Percentiles rank a stretch among this genome's conserved stretches.
These are phyloP conservation scores for Annulohypoxylon truncatum DNA, from an alignment of 2,329 filamentous ascomycete genomes.

Conservation along the genomic window DNA sequence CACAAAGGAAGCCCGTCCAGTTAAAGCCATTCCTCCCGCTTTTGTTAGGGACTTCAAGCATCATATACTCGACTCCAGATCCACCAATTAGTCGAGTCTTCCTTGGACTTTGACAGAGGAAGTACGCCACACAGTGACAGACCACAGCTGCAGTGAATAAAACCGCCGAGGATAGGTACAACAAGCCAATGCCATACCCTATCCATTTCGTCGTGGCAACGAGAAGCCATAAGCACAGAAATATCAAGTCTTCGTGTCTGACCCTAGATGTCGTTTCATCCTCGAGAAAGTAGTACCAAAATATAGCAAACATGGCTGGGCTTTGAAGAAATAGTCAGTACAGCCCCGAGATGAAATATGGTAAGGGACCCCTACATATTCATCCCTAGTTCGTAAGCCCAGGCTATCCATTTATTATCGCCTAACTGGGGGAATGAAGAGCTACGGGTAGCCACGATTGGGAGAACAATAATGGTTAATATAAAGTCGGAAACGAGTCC, in stretches of 20 bases:
- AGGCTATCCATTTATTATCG: background rate
- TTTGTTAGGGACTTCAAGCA: constrained; percentile 6
- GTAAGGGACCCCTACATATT: background rate
- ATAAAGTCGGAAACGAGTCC: background rate
- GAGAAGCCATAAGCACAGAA: constrained; percentile 1
- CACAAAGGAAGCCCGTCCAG: constrained; percentile 1
- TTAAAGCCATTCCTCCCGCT: background rate
- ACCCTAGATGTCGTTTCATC: constrained; percentile 1
- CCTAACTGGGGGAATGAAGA: background rate
- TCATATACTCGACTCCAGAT: constrained; percentile 6
- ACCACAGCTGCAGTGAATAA: background rate
- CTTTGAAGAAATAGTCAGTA: background rate
- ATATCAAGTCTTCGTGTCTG: constrained; percentile 3
- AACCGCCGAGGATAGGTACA: background rate
- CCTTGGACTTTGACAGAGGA: constrained; percentile 11
- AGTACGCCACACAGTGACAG: constrained; percentile 4
- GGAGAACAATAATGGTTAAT: background rate
- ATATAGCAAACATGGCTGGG: background rate
- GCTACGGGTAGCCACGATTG: background rate
- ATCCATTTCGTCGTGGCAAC: background rate
- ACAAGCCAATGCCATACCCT: background rate
- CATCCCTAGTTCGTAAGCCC: background rate
- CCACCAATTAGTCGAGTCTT: constrained; percentile 9
- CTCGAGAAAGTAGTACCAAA: background rate
- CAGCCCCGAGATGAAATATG: background rate